A percentile compares a stretch with the other conserved stretches of the same genome.
Evolutionary conservation across 768 basidiomycete genomes (phyloP).

Genomic region (Panaeolus cyanescens): DNA sequence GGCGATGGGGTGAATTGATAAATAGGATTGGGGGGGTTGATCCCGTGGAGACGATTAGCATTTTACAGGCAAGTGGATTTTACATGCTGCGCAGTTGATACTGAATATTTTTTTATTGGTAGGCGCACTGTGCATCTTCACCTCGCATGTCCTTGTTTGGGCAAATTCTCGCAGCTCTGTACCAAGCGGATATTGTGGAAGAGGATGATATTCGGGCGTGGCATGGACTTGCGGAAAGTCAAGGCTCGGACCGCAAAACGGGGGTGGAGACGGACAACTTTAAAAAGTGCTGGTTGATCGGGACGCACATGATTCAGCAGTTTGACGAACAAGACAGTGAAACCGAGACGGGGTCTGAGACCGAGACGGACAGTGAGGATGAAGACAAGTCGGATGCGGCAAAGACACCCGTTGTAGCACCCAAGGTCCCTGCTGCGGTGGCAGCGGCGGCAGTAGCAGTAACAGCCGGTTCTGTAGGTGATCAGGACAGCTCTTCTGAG

Average conservation of each 20-base stretch:
- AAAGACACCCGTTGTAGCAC: neutral
- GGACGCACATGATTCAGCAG: constrained; percentile 76
- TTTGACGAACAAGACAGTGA: constrained; percentile 77
- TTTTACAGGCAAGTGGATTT: constrained; percentile 65
- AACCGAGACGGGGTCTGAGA: constrained; percentile 15
- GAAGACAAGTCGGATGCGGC: constrained; percentile 8
- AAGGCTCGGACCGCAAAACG: constrained; percentile 47
- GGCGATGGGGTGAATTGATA: constrained; percentile 83
- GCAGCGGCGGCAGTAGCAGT: neutral
- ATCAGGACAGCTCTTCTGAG: neutral
- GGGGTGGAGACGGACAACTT: constrained; percentile 52
- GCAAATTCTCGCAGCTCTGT: constrained; percentile 81
- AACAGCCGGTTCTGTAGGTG: too few relatives aligned
- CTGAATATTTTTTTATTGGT: constrained; percentile 2
- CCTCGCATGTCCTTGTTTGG: constrained; percentile 75
- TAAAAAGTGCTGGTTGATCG: constrained; percentile 69
- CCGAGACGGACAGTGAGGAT: constrained; percentile 9
- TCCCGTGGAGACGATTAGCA: constrained; percentile 74
- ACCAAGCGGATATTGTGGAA: constrained; percentile 90
- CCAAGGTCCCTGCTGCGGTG: neutral
- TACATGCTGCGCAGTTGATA: neutral
- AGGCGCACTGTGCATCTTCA: constrained; percentile 69
- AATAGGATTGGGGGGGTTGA: constrained; percentile 82
- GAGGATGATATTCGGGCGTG: constrained; percentile 90
- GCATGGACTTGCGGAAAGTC: constrained; percentile 63